These are phyloP conservation scores for Boletus rubropictus DNA, from an alignment of 768 basidiomycete genomes.

Conservation along the genomic window DNA sequence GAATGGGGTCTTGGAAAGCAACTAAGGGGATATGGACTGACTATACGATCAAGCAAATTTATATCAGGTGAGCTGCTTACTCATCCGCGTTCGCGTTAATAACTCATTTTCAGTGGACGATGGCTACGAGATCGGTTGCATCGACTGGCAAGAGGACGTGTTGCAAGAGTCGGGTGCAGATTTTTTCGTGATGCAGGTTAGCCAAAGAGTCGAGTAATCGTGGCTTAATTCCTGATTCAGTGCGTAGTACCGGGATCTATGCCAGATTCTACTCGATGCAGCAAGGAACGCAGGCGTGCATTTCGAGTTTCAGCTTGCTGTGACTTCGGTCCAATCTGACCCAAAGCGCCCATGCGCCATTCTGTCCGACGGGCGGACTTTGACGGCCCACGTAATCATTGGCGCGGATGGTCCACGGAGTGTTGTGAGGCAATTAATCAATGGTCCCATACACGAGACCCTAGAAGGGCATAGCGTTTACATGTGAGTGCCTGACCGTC, in stretches of 20 bases:
- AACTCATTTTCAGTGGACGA: conserved; percentile 34
- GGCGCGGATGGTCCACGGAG: conserved; percentile 60
- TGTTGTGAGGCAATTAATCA: conserved; percentile 33
- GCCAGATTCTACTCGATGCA: conserved; percentile 43
- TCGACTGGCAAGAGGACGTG: conserved; percentile 46
- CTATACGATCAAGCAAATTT: conserved; percentile 23
- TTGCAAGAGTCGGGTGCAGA: conserved; percentile 49
- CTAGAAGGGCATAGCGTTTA: conserved; percentile 38
- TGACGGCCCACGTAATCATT: conserved; percentile 51
- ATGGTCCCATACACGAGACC: conserved; percentile 27
- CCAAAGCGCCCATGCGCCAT: conserved; percentile 27
- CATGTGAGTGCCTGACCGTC: conserved; percentile 32
- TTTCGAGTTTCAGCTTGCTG: conserved; percentile 42
- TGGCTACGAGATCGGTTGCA: conserved; percentile 40
- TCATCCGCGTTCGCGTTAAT: not conserved
- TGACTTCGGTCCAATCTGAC: conserved; percentile 31
- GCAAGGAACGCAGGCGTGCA: conserved; percentile 45
- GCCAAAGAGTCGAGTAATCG: not conserved
- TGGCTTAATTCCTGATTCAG: not conserved
- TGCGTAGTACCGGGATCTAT: conserved; percentile 49
- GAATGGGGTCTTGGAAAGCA: conserved; percentile 52
- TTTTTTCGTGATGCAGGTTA: conserved; percentile 48
- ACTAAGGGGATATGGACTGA: conserved; percentile 32
- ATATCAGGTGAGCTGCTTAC: conserved; percentile 17
- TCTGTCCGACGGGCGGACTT: conserved; percentile 39